Percentiles rank a stretch among this genome's conserved stretches.
phyloP scores from a whole-genome alignment of 2,329 filamentous ascomycete species.

The Xylariomycetidae sp. region DNA sequence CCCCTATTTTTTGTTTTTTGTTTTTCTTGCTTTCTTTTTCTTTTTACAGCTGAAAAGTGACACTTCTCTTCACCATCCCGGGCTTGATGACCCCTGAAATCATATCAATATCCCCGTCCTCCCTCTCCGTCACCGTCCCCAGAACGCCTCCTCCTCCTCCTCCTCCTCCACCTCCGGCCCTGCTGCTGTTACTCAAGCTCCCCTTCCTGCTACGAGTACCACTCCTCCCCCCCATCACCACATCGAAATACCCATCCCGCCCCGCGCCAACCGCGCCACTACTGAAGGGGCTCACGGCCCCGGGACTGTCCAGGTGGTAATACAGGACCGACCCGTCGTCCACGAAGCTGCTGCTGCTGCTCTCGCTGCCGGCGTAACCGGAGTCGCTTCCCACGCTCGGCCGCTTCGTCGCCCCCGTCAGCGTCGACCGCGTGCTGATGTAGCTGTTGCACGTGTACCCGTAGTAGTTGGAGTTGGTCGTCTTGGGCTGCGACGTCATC shows the following conservation, averaged over 20 bases:
- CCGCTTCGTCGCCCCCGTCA: background rate
- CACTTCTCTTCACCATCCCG: slow-evolving; percentile 8
- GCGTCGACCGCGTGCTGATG: background rate
- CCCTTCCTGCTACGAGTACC: slow-evolving; percentile 1
- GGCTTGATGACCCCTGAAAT: background rate
- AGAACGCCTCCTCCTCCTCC: slow-evolving; percentile 4
- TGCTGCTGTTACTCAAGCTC: slow-evolving; percentile 9
- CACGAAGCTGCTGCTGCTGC: background rate
- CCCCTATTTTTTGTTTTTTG: background rate
- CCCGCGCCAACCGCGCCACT: background rate
- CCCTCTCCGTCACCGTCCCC: background rate
- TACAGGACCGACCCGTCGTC: background rate
- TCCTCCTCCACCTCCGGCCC: slow-evolving; percentile 3
- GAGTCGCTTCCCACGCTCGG: background rate
- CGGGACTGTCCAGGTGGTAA: background rate
- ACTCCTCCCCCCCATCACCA: background rate
- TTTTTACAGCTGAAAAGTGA: slow-evolving; percentile 12
- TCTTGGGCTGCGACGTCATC: slow-evolving; percentile 14
- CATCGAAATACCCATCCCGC: slow-evolving; percentile 9
- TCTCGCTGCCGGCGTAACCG: background rate
- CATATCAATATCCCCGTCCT: background rate
- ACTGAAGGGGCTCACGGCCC: background rate
- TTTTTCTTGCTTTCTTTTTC: background rate
- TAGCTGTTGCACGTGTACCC: background rate
- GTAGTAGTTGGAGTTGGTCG: slow-evolving; percentile 6